Base-by-base conservation (phyloP, 1,284 basidiomycete species). In the Rugosomyces carneus region DNA sequence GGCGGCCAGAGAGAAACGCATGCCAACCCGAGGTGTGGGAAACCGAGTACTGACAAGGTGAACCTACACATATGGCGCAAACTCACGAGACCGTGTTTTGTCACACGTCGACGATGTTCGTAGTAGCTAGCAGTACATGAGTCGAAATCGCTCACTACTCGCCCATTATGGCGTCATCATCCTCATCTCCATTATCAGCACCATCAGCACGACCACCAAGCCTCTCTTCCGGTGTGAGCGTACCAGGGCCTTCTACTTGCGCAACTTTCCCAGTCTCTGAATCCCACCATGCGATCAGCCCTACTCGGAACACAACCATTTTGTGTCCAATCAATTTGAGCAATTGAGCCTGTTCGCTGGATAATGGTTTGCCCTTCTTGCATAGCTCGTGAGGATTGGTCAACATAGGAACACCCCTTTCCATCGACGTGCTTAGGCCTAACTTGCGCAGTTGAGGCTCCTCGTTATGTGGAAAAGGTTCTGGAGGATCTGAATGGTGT, bases 391-490 rank as follows among this genome's bases (percentile, higher is more conserved):
- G 93, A n/a, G 89, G 73, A 45, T 72, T 75, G 40, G 81, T 78
- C 45, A 99, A 70, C 3, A 85, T 89, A 2, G 96, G 95, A 1
- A 97, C 88, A 47, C 95, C 96, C 54, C 80, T 80, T 53, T 86
- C 80, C 70, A 99, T 79, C 45, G 75, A 78, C 15, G 95, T 98
- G 37, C 83, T 77, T 44, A 99, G 72, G 9, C 96, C 96, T 23
- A 98, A 78, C 62, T 89, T 87, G 47, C 95, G 82, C 44, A 99
- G 74, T 62, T 98, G 94, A 16, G 95, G 93, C 58, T 99, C 95
- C 69, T 98, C 90, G 56, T 91, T 93, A 66, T 97, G 93, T 21
- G 95, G 92, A 64, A 98, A 93, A 0, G 93, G 86, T 57, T 89
- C 83, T 24, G 85, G 80, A 1, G 84, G 83, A 55, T 84, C 80